A percentile compares a stretch with the other conserved stretches of the same genome.
These are phyloP conservation scores for Brachypodium distachyon DNA, from an alignment of 202 grass and related monocot species.

Conservation along the genomic window DNA sequence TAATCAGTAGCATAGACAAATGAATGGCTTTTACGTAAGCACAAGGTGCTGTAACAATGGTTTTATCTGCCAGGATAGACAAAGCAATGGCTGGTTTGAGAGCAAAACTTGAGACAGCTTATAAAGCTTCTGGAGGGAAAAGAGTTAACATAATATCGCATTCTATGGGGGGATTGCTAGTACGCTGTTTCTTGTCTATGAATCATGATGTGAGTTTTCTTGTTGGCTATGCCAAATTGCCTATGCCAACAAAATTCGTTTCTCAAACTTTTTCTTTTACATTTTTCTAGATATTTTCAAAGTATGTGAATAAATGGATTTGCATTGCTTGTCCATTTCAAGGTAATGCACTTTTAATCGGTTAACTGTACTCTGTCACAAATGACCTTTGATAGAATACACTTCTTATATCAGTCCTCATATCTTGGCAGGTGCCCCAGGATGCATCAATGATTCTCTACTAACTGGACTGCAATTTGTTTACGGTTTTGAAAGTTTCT, in stretches of 20 bases:
- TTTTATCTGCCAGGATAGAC: slow-evolving; percentile 72
- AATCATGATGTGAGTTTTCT: slow-evolving; percentile 68
- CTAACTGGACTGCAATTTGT: slow-evolving; percentile 94
- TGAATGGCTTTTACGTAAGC: not conserved
- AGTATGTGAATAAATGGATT: slow-evolving; percentile 95
- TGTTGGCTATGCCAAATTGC: not conserved
- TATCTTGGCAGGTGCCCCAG: slow-evolving; percentile 71
- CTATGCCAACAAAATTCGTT: not conserved
- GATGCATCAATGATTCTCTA: slow-evolving; percentile 94
- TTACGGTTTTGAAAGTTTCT: slow-evolving; percentile 94
- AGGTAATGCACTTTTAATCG: slow-evolving; percentile 41
- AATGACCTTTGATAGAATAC: not conserved
- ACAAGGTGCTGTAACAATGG: slow-evolving; percentile 28
- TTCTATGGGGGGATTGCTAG: slow-evolving; percentile 98
- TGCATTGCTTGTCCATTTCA: slow-evolving; percentile 97
- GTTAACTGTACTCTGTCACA: not conserved
- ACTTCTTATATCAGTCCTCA: slow-evolving; percentile 11
- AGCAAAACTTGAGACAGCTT: slow-evolving; percentile 87
- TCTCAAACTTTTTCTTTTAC: not conserved
- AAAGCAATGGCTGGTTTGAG: slow-evolving; percentile 72
- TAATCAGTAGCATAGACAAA: not conserved
- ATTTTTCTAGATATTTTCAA: slow-evolving; percentile 51
- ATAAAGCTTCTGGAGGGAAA: slow-evolving; percentile 71
- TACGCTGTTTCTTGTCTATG: slow-evolving; percentile 76
- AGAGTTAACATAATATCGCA: slow-evolving; percentile 95